Evolutionary conservation across 1,284 basidiomycete genomes (phyloP).

Genomic region (Rhodotorula sp.): DNA sequence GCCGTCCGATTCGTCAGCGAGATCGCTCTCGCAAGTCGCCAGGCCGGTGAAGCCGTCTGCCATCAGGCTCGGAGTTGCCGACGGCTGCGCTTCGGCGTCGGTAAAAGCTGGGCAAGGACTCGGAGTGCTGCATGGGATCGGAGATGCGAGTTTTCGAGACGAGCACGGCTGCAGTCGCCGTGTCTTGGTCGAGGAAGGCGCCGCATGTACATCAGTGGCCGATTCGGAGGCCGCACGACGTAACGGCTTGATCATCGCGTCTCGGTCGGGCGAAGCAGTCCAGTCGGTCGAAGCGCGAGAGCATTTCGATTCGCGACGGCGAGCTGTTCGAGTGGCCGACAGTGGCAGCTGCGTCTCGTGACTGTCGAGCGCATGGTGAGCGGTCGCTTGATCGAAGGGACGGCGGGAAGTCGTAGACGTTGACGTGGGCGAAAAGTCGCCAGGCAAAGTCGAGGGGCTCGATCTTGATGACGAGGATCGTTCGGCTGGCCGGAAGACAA

Average conservation of each 20-base stretch:
- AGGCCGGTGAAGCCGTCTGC: constrained; percentile 23
- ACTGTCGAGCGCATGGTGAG: background rate
- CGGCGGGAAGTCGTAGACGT: background rate
- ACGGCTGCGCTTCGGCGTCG: constrained; percentile 1
- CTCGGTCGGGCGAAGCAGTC: background rate
- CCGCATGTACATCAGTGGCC: background rate
- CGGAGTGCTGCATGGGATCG: background rate
- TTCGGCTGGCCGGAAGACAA: constrained; percentile 22
- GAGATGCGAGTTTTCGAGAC: too few relatives aligned
- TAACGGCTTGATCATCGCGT: background rate
- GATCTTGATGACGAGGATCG: background rate
- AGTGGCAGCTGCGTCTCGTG: background rate
- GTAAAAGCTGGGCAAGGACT: background rate
- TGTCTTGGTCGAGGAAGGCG: background rate
- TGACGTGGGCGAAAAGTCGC: constrained; percentile 1
- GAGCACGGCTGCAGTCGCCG: background rate
- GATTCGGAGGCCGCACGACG: background rate
- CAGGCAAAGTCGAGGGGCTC: too few relatives aligned
- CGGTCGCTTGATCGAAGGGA: background rate
- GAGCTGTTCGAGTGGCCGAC: background rate
- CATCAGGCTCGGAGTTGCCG: constrained; percentile 8
- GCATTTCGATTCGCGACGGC: background rate
- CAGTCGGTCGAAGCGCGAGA: background rate
- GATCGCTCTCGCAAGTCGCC: background rate
- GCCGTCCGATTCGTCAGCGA: constrained; percentile 4